These are phyloP conservation scores for Sphaerulina populicola DNA, from an alignment of 2,329 filamentous ascomycete genomes.

Conservation along the genomic window DNA sequence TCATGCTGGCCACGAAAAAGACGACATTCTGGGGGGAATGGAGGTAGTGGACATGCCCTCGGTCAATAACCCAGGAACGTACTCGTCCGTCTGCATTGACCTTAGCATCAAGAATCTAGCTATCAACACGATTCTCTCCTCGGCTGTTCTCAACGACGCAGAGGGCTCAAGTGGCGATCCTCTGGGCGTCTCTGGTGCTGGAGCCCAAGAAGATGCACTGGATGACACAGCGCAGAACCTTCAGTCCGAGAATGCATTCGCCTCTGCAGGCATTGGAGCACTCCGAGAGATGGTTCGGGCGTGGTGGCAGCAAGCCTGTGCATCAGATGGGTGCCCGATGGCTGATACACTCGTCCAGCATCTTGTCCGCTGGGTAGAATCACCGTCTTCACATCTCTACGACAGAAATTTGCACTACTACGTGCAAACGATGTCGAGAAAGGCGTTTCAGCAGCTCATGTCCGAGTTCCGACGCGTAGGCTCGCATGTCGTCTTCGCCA, in stretches of 20 bases:
- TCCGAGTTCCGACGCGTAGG: slow-evolving; percentile 91
- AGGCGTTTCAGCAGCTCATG: slow-evolving; percentile 95
- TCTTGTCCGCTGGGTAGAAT: slow-evolving; percentile 93
- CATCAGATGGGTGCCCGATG: slow-evolving; percentile 72
- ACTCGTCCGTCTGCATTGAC: slow-evolving; percentile 93
- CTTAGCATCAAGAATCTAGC: slow-evolving; percentile 86
- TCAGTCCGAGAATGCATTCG: slow-evolving; percentile 81
- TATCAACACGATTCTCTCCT: slow-evolving; percentile 96
- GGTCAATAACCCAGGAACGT: slow-evolving; percentile 87
- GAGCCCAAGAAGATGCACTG: slow-evolving; percentile 50
- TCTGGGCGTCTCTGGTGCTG: slow-evolving; percentile 72
- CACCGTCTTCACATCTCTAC: slow-evolving; percentile 86
- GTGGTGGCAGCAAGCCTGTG: slow-evolving; percentile 84
- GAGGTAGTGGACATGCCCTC: slow-evolving; percentile 82
- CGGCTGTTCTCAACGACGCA: slow-evolving; percentile 90
- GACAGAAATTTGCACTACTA: slow-evolving; percentile 93
- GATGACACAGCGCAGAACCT: slow-evolving; percentile 61
- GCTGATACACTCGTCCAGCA: slow-evolving; percentile 97
- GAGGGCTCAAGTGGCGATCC: slow-evolving; percentile 68
- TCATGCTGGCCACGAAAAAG: slow-evolving; percentile 90
- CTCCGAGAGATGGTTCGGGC: slow-evolving; percentile 96
- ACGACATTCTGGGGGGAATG: slow-evolving; percentile 73
- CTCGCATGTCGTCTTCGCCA: slow-evolving; percentile 92
- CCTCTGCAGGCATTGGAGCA: slow-evolving; percentile 82
- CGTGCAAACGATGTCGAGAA: slow-evolving; percentile 96